Evolutionary conservation across 805 yeast species (phyloP).

Genomic region (Deakozyma indianensis): DNA sequence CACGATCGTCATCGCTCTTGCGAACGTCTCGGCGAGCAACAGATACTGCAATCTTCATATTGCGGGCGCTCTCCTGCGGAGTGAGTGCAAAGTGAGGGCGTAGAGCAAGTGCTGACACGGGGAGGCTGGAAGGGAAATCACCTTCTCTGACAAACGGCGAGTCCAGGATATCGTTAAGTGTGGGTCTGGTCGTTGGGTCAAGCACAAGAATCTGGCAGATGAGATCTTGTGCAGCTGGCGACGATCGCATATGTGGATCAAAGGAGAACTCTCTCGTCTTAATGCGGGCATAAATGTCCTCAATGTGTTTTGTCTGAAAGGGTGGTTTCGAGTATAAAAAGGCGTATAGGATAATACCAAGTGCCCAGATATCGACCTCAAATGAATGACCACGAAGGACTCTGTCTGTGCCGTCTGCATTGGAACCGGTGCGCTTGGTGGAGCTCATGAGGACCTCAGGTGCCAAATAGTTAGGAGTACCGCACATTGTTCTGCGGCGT

Average conservation of each 20-base stretch:
- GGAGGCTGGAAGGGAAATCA: constrained; percentile 60
- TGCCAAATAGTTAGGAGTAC: constrained; percentile 97
- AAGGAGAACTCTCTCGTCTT: constrained; percentile 66
- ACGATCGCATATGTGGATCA: constrained; percentile 53
- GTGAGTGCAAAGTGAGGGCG: constrained; percentile 46
- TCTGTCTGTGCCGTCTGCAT: background rate
- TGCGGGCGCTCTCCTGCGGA: constrained; percentile 47
- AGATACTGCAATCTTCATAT: constrained; percentile 52
- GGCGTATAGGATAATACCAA: constrained; percentile 93
- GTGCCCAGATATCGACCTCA: constrained; percentile 96
- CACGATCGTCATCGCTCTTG: constrained; percentile 4
- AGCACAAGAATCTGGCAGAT: constrained; percentile 55
- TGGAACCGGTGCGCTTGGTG: constrained; percentile 22
- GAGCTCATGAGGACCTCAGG: constrained; percentile 93
- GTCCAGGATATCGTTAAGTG: constrained; percentile 60
- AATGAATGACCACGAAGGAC: constrained; percentile 62
- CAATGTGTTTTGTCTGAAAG: constrained; percentile 90
- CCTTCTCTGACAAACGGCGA: constrained; percentile 76
- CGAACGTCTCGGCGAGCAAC: constrained; percentile 36
- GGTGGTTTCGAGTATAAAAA: constrained; percentile 92
- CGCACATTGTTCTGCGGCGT: constrained; percentile 87
- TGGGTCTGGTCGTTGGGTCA: constrained; percentile 71
- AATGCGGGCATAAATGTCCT: constrained; percentile 82
- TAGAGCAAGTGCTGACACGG: constrained; percentile 45
- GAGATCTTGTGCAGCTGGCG: constrained; percentile 57